Evolutionary conservation across 2,329 filamentous ascomycete genomes (phyloP).

Genomic region (Curvularia hawaiiensis): DNA sequence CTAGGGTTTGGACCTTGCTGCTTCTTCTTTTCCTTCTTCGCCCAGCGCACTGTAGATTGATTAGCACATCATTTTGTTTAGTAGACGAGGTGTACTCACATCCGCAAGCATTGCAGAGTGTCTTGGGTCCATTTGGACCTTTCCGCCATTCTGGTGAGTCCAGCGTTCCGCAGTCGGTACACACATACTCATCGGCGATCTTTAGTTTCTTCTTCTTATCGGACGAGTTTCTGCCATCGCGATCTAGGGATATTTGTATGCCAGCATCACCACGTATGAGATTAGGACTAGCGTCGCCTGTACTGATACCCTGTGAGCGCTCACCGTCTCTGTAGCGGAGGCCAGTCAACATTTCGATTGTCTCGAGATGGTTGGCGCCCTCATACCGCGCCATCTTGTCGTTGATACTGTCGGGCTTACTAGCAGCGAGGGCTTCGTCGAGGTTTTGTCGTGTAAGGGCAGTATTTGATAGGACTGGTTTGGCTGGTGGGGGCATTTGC

Average conservation of each 20-base stretch:
- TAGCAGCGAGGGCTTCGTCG: conserved; percentile 70
- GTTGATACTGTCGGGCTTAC: conserved; percentile 73
- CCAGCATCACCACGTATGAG: conserved; percentile 85
- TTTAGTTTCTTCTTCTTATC: conserved; percentile 91
- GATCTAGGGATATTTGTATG: conserved; percentile 81
- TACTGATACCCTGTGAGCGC: conserved; percentile 84
- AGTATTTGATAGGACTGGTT: conserved; percentile 65
- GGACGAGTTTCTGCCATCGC: conserved; percentile 68
- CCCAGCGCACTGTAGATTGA: conserved; percentile 57
- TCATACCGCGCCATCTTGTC: conserved; percentile 88
- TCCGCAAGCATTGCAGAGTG: conserved; percentile 94
- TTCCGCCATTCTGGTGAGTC: conserved; percentile 97
- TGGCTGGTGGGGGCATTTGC: conserved; percentile 70
- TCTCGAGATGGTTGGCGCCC: conserved; percentile 74
- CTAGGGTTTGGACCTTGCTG: conserved; percentile 32
- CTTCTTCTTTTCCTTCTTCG: conserved; percentile 78
- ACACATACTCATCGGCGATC: conserved; percentile 83
- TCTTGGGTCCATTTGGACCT: conserved; percentile 90
- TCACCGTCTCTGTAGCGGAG: conserved; percentile 88
- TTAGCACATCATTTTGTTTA: conserved; percentile 18
- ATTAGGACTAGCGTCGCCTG: conserved; percentile 78
- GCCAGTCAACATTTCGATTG: conserved; percentile 92
- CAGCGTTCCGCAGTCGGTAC: conserved; percentile 91
- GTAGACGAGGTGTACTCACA: conserved; percentile 53
- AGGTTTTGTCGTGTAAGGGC: conserved; percentile 80